Evolutionary conservation across 305 asterid genomes (phyloP).

Genomic region (Fraxinus velutina): DNA sequence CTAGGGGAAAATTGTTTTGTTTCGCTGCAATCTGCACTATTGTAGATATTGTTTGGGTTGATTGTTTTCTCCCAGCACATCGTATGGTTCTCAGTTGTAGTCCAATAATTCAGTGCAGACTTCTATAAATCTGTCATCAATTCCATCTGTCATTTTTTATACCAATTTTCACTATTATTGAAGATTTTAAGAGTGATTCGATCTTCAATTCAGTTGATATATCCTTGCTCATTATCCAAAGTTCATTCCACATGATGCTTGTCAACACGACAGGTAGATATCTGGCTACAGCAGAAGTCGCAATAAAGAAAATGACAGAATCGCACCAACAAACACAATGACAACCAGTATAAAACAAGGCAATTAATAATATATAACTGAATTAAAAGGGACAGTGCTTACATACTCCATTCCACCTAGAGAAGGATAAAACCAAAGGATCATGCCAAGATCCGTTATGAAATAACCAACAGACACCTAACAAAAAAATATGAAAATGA

Average conservation of each 20-base stretch:
- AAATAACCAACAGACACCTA: constrained; percentile 78
- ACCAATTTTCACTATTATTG: neutral
- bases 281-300: neutral
- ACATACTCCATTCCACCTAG: constrained; percentile 86
- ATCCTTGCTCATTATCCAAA: neutral
- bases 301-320: neutral
- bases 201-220: neutral
- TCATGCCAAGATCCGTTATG: constrained; percentile 72
- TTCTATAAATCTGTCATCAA: neutral
- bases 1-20: neutral
- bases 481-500: constrained; percentile 22
- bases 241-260: neutral
- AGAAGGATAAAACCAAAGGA: constrained; percentile 74
- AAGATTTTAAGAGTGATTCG: neutral
- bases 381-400: constrained; percentile 38
- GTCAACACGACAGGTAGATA: neutral
- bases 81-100: neutral
- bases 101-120: neutral
- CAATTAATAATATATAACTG: neutral
- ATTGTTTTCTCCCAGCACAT: neutral
- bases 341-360: neutral
- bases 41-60: neutral
- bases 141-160: neutral
- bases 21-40: neutral
- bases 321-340: neutral